Percentiles rank a stretch among this genome's conserved stretches.
These are phyloP conservation scores for Aureobasidium leucospermi DNA, from an alignment of 2,329 filamentous ascomycete species.

Conservation along the genomic window DNA sequence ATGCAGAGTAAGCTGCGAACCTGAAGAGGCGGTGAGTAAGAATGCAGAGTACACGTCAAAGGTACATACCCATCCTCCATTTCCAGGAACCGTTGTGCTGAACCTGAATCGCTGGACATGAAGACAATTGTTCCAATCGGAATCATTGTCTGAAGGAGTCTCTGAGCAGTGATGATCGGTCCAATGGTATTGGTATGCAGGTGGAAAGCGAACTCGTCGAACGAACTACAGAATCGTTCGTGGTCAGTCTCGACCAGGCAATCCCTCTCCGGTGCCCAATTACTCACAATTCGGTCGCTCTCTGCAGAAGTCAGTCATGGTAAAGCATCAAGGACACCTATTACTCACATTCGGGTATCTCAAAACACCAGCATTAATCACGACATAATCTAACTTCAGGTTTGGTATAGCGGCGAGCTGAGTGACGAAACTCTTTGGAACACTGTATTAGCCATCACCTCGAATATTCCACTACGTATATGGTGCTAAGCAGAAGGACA, in stretches of 20 bases:
- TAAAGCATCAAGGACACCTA: background rate
- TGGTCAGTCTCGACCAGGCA: background rate
- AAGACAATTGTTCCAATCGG: conserved; percentile 46
- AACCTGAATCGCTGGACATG: conserved; percentile 53
- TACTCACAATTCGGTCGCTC: conserved; percentile 44
- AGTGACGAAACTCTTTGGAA: conserved; percentile 35
- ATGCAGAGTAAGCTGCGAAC: conserved; percentile 51
- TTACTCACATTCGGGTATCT: conserved; percentile 49
- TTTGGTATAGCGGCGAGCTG: conserved; percentile 34
- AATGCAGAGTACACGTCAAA: background rate
- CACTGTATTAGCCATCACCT: conserved; percentile 11
- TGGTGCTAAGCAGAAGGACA: background rate
- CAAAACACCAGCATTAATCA: conserved; percentile 51
- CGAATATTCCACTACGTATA: background rate
- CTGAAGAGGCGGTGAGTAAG: conserved; percentile 16
- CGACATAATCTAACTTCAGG: conserved; percentile 45
- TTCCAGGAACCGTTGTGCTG: conserved; percentile 43
- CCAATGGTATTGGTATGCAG: conserved; percentile 53
- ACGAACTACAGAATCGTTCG: conserved; percentile 34
- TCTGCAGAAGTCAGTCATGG: conserved; percentile 26
- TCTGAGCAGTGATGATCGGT: conserved; percentile 50
- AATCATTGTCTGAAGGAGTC: conserved; percentile 41
- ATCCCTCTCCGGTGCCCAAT: background rate
- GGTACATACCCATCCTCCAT: conserved; percentile 43
- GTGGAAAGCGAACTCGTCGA: conserved; percentile 47